Evolutionary conservation across 2,329 filamentous ascomycete species (phyloP).

Genomic region (Microcera coccophila): DNA sequence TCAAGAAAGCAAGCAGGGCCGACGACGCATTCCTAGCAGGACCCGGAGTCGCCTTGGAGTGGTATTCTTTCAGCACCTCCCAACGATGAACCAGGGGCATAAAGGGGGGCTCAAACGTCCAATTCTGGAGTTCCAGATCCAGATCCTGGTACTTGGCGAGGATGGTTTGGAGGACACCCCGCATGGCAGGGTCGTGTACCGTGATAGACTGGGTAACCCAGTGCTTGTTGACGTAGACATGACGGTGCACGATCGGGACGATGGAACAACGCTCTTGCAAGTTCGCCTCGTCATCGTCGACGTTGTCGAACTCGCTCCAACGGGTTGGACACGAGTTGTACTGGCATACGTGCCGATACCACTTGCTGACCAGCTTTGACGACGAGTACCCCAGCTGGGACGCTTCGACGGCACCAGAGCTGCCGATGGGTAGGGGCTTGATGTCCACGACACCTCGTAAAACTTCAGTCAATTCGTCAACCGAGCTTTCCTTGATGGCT

Average conservation of each 20-base stretch:
- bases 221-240: slow-evolving; percentile 21
- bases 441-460: slow-evolving; percentile 1
- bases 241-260: slow-evolving; percentile 33
- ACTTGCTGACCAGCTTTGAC: slow-evolving; percentile 5
- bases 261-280: slow-evolving; percentile 19
- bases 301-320: slow-evolving; percentile 28
- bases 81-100: slow-evolving; percentile 36
- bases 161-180: slow-evolving; percentile 24
- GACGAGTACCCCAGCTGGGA: slow-evolving; percentile 3
- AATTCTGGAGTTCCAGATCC: slow-evolving; percentile 30
- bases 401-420: slow-evolving; percentile 1
- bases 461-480: slow-evolving; percentile 1
- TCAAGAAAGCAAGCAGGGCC: slow-evolving; percentile 29
- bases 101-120: slow-evolving; percentile 32
- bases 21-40: slow-evolving; percentile 5
- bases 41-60: not conserved
- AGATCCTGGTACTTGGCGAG: slow-evolving; percentile 34
- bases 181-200: slow-evolving; percentile 31
- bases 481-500: not conserved
- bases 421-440: slow-evolving; percentile 1
- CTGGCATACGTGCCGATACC: slow-evolving; percentile 24
- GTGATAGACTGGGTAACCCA: slow-evolving; percentile 33
- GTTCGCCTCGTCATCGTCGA: slow-evolving; percentile 26
- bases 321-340: slow-evolving; percentile 21
- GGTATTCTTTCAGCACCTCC: slow-evolving; percentile 18